phyloP scores from a whole-genome alignment of 2,329 filamentous ascomycete genomes.

The Arthrinium phaeospermum region DNA sequence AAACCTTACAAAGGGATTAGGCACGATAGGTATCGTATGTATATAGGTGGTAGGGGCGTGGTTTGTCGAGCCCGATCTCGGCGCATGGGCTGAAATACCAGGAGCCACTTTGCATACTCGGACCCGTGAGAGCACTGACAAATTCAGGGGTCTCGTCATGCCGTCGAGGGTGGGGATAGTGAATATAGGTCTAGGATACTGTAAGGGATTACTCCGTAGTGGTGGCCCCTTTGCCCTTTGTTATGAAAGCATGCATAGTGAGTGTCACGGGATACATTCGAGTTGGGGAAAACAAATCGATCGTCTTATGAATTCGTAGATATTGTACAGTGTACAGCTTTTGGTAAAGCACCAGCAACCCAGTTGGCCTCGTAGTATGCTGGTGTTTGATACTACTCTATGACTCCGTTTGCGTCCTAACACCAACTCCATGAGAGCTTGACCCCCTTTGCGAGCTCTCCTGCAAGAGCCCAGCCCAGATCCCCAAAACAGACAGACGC shows the following conservation, averaged over 20 bases:
- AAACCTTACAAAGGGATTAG: not conserved
- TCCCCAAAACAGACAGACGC: conserved; percentile 2
- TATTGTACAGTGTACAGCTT: conserved; percentile 24
- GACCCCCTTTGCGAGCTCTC: not conserved
- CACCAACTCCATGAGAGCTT: conserved; percentile 15
- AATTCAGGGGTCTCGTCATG: conserved; percentile 2
- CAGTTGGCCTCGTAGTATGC: not conserved
- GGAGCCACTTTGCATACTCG: not conserved
- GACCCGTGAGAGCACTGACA: not conserved
- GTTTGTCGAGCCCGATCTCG: not conserved
- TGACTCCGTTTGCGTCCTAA: conserved; percentile 14
- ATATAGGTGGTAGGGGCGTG: not conserved
- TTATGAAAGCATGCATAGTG: conserved; percentile 1
- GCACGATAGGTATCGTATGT: not conserved
- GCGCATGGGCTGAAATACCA: not conserved
- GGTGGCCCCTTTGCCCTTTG: not conserved
- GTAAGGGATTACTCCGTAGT: not conserved
- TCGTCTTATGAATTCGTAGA: conserved; percentile 22
- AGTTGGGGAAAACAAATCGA: not conserved
- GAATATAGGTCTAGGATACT: not conserved
- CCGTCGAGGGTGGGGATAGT: conserved; percentile 12
- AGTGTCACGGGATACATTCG: not conserved
- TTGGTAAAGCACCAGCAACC: conserved; percentile 8
- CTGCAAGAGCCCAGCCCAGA: not conserved
- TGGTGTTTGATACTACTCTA: conserved; percentile 5